Evolutionary conservation across 805 yeast species (phyloP), one percentile per base, ranked within the genome.

Genomic region (Saccharomycopsis sp.): DNA sequence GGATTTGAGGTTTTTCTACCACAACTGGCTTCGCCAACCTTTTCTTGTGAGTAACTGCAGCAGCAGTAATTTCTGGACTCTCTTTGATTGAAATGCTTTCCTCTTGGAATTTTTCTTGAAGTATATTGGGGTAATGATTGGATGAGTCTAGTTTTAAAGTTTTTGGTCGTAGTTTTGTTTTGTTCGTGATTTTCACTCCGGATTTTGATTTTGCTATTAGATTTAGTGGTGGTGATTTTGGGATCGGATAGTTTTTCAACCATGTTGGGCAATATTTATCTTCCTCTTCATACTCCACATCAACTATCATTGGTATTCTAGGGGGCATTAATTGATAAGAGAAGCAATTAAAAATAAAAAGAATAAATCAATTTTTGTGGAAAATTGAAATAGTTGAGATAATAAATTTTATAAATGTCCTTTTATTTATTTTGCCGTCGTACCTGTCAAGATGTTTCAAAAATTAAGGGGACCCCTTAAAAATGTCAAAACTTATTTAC

Each of bases 211-310:
- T 23, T 32, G 39, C 44, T 33, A 19, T n/a, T 22, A 14, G n/a
- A n/a, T n/a, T n/a, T n/a, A n/a, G n/a, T n/a, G n/a, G n/a, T n/a
- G n/a, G n/a, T n/a, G n/a, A n/a, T n/a, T n/a, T n/a, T n/a, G n/a
- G n/a, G n/a, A n/a, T n/a, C n/a, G n/a, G n/a, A n/a, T 41, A 29
- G 21, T 43, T 36, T 19, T 16, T 19, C 21, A 42, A 19, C 45
- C 41, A 42, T 9, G 35, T 35, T 26, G 45, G 40, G 27, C 41
- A 36, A 28, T 22, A 42, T 16, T 36, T 37, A 21, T 36, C 40
- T n/a, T n/a, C n/a, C n/a, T n/a, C n/a, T n/a, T n/a, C n/a, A n/a
- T n/a, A n/a, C n/a, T n/a, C n/a, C n/a, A n/a, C n/a, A n/a, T n/a
- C n/a, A n/a, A n/a, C n/a, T n/a, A n/a, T n/a, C n/a, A n/a, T n/a